Conservation (phyloP, 257 asterid genomes). For the Schizonepeta tenuifolia region DNA sequence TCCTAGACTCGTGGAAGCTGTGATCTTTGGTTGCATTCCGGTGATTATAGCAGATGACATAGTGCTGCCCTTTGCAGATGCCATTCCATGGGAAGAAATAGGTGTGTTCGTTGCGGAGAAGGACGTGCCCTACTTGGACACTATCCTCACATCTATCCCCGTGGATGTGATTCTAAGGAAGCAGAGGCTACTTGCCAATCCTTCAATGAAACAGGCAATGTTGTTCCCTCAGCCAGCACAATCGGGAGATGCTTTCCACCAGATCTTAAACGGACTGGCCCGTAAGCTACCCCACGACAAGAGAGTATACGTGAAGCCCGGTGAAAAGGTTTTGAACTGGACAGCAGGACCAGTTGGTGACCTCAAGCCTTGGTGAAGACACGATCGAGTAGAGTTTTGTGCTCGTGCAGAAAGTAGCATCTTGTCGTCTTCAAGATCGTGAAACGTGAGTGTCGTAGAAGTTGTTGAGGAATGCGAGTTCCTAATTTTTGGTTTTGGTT, state of each 20-base stretch:
- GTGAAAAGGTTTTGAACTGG: slow-evolving; percentile 46
- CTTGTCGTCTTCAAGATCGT: slow-evolving; percentile 6
- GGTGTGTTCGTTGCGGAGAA: slow-evolving; percentile 55
- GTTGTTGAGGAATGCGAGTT: background rate
- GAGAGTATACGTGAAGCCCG: slow-evolving; percentile 44
- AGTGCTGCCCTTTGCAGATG: slow-evolving; percentile 72
- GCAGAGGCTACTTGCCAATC: slow-evolving; percentile 65
- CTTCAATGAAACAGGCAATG: slow-evolving; percentile 64
- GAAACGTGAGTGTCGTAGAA: background rate
- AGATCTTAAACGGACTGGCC: slow-evolving; percentile 69
- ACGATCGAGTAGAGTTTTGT: background rate
- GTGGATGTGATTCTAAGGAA: slow-evolving; percentile 60
- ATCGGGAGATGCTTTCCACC: slow-evolving; percentile 81
- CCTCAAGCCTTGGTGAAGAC: slow-evolving; percentile 69
- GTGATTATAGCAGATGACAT: slow-evolving; percentile 90
- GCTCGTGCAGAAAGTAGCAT: background rate
- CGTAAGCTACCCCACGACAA: slow-evolving; percentile 57
- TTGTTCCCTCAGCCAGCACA: slow-evolving; percentile 69
- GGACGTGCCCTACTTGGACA: slow-evolving; percentile 57
- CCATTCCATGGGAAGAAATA: slow-evolving; percentile 62
- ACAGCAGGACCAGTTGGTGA: slow-evolving; percentile 59
- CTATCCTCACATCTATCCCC: slow-evolving; percentile 55
- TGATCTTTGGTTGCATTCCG: slow-evolving; percentile 81
- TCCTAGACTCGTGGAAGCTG: slow-evolving; percentile 84
- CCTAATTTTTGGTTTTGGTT: background rate